Evolutionary conservation across 2,329 filamentous ascomycete species (phyloP), one percentile per base, ranked within the genome.

Genomic region (Ascochyta pisi): DNA sequence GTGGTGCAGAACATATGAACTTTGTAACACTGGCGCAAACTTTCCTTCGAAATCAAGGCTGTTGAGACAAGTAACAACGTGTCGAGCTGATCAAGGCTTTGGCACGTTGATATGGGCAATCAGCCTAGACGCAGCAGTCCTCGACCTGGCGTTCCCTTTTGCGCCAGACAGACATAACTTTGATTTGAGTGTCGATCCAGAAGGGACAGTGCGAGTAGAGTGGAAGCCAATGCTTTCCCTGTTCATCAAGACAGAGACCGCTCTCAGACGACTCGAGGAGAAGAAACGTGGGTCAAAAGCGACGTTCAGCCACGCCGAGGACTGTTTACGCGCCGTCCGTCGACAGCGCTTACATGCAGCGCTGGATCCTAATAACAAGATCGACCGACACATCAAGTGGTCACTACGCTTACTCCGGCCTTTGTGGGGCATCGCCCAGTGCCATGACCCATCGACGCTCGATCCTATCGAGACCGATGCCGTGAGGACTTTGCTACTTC

Each of bases 301-400:
- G 33, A 70, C 70, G 1, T 73, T 64, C 46, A 60, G 50, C 29
- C 61, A 61, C 39, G 16, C 48, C 12, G 70, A 71, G 59, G 70
- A 74, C 47, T 70, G 69, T 47, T 50, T 74, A 2, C 65, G 70
- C 19, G 44, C 58, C 3, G 38, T 68, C 1, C 67, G 71, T n/a
- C 69, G 71, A n/a, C 51, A 61, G 13, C 62, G 63, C 1, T 44
- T 72, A 6, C 58, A 59, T 8, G 37, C 59, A 4, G 37, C 54
- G 0, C 65, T 73, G 1, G 46, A 69, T n/a, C 47, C 42, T 0
- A 22, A 57, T 4, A 27, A 58, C 3, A 57, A 51, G 7, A 38
- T 48, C 3, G 63, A 70, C 33, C 56, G 61, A 4, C 57, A 54
- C 24, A 58, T 65, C 9, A 62, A 50, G 16, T 72, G 71, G 70